A percentile compares a stretch with the other conserved stretches of the same genome.
Evolutionary conservation across 345 rosid species (phyloP).

Genomic region (Nasturtium officinale): DNA sequence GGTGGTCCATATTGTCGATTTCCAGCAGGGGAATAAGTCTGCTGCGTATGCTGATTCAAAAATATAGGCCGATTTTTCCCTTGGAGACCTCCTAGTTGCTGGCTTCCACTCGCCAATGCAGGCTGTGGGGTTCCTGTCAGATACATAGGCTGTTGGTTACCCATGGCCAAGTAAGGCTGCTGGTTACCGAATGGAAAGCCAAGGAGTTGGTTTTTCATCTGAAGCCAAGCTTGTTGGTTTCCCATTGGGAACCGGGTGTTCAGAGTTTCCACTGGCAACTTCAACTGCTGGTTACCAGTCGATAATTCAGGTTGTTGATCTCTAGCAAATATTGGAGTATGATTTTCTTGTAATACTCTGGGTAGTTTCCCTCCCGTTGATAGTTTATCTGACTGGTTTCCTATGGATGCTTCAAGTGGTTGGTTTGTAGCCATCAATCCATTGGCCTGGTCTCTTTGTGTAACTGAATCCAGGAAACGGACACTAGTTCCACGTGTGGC

Average conservation of each 20-base stretch:
- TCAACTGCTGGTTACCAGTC: constrained; percentile 33
- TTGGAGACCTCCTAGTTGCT: constrained; percentile 32
- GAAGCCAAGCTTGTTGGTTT: constrained; percentile 38
- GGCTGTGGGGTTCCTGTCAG: constrained; percentile 33
- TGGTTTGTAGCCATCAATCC: constrained; percentile 23
- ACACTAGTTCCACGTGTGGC: constrained; percentile 29
- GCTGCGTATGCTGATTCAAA: constrained; percentile 37
- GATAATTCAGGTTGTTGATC: constrained; percentile 31
- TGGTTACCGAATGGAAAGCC: constrained; percentile 36
- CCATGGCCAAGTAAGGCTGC: constrained; percentile 41
- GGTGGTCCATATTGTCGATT: constrained; percentile 24
- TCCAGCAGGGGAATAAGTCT: constrained; percentile 23
- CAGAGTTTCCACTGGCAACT: constrained; percentile 30
- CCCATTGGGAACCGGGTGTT: constrained; percentile 16
- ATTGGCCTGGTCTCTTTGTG: constrained; percentile 44
- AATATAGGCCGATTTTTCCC: constrained; percentile 26
- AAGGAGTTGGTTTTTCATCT: constrained; percentile 26
- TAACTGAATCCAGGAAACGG: constrained; percentile 24
- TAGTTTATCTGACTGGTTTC: constrained; percentile 18
- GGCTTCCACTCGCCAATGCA: constrained; percentile 31
- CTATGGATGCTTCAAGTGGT: constrained; percentile 13
- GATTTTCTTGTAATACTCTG: constrained; percentile 16
- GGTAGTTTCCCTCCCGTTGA: constrained; percentile 14
- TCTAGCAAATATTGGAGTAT: constrained; percentile 13
- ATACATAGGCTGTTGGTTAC: constrained; percentile 30